Evolutionary conservation across 352 stramenopile species (phyloP).

Genomic region (Phytophthora macrochlamydospora): DNA sequence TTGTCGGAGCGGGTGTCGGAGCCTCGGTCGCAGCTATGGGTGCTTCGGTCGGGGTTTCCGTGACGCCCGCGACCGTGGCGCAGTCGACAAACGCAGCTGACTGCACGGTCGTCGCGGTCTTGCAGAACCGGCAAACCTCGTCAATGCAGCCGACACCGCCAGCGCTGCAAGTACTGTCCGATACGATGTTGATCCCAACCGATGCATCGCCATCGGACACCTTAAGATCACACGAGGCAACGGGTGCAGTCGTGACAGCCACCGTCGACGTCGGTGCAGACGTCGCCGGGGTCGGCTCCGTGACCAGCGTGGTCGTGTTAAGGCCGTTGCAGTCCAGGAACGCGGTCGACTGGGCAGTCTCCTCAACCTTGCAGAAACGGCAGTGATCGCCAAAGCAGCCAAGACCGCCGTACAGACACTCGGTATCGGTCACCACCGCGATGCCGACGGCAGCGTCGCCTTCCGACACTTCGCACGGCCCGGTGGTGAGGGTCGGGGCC

Average conservation of each 20-base stretch:
- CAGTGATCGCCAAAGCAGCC: conserved; percentile 46
- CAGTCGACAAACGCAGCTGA: conserved; percentile 36
- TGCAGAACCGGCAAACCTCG: conserved; percentile 41
- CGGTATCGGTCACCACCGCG: conserved; percentile 25
- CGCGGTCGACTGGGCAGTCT: conserved; percentile 35
- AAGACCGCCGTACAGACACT: conserved; percentile 42
- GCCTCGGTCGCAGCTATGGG: no score
- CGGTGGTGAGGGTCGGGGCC: conserved; percentile 17
- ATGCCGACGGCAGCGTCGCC: conserved; percentile 37
- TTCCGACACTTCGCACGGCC: conserved; percentile 24
- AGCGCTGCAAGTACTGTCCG: conserved; percentile 24
- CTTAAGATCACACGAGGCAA: conserved; percentile 2
- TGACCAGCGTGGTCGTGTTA: conserved; percentile 14
- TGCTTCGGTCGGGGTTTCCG: not conserved
- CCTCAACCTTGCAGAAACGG: conserved; percentile 43
- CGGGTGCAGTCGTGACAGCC: not conserved
- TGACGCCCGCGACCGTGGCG: conserved; percentile 6
- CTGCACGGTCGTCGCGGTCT: conserved; percentile 22
- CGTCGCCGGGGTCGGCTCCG: conserved; percentile 10
- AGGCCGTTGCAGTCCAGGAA: conserved; percentile 22
- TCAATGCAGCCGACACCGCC: conserved; percentile 41
- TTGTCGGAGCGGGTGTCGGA: no score
- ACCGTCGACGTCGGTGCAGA: not conserved
- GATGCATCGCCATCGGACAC: conserved; percentile 23
- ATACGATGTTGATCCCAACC: conserved; percentile 37